Evolutionary conservation across 441 rosid species (phyloP).

Genomic region (Mallotus repandus): DNA sequence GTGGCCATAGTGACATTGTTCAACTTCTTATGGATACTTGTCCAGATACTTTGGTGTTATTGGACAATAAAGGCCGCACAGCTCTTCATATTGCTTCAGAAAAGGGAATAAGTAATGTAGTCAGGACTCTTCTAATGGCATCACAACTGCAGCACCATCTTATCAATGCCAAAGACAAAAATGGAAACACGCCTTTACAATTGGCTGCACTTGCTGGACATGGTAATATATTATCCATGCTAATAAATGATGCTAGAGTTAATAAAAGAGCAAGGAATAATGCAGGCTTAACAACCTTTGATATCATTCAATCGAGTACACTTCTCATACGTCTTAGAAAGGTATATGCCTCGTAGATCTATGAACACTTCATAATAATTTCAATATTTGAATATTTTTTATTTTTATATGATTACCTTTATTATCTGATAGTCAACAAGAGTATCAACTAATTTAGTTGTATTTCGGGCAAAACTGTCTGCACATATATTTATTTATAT

Average conservation of each 20-base stretch:
- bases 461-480: too few relatives aligned
- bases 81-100: slow-evolving; percentile 38
- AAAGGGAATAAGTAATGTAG: slow-evolving; percentile 27
- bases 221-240: slow-evolving; percentile 18
- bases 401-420: too few relatives aligned
- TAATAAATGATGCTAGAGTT: slow-evolving; percentile 26
- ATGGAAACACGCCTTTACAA: slow-evolving; percentile 38
- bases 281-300: slow-evolving; percentile 26
- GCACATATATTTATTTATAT: too few relatives aligned
- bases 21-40: slow-evolving; percentile 5
- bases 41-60: slow-evolving; percentile 25
- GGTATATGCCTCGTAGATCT: slow-evolving; percentile 13
- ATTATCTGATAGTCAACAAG: too few relatives aligned
- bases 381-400: too few relatives aligned
- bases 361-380: too few relatives aligned
- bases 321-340: not conserved
- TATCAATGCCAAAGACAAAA: slow-evolving; percentile 24
- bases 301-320: slow-evolving; percentile 22
- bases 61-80: slow-evolving; percentile 28
- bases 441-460: too few relatives aligned
- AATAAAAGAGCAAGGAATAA: slow-evolving; percentile 28
- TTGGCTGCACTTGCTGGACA: slow-evolving; percentile 24
- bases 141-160: slow-evolving; percentile 16
- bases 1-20: slow-evolving; percentile 26
- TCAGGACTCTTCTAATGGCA: slow-evolving; percentile 24